phyloP scores from a whole-genome alignment of 805 yeast species.

The Teunomyces tritomae region DNA sequence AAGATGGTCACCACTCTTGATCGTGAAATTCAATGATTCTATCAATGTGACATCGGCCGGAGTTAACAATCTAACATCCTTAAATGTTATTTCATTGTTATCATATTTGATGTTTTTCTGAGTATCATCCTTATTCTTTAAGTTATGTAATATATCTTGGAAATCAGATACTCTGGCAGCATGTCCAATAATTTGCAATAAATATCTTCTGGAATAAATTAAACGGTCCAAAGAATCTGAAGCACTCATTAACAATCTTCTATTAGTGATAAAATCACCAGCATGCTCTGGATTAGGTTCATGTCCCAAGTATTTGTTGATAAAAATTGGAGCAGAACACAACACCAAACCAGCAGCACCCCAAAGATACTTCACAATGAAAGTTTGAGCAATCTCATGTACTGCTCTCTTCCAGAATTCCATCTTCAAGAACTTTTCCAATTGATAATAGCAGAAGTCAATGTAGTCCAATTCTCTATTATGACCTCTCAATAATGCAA shows the following conservation, averaged over 20 bases:
- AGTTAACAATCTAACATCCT: slow-evolving; percentile 75
- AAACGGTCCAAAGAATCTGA: slow-evolving; percentile 86
- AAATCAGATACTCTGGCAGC: slow-evolving; percentile 72
- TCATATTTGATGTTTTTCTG: slow-evolving; percentile 28
- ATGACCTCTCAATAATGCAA: slow-evolving; percentile 83
- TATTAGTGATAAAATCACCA: slow-evolving; percentile 84
- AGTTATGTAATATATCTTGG: slow-evolving; percentile 57
- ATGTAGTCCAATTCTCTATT: slow-evolving; percentile 70
- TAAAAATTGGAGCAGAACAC: slow-evolving; percentile 86
- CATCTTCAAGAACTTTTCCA: slow-evolving; percentile 72
- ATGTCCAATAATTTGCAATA: slow-evolving; percentile 82
- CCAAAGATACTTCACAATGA: slow-evolving; percentile 88
- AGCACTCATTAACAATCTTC: slow-evolving; percentile 78
- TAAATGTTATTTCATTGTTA: slow-evolving; percentile 62
- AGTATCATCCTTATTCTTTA: slow-evolving; percentile 9
- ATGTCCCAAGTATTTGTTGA: slow-evolving; percentile 50
- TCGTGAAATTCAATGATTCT: slow-evolving; percentile 61
- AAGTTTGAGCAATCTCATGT: slow-evolving; percentile 83
- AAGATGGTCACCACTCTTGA: slow-evolving; percentile 79
- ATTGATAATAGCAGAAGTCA: slow-evolving; percentile 77
- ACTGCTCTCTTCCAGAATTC: slow-evolving; percentile 73
- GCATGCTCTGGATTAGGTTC: slow-evolving; percentile 49
- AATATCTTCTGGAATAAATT: slow-evolving; percentile 78
- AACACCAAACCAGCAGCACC: slow-evolving; percentile 91
- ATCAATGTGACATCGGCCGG: slow-evolving; percentile 79